These are phyloP conservation scores for Neocatenulostroma microsporum DNA, from an alignment of 2,329 filamentous ascomycete species.

Conservation along the genomic window DNA sequence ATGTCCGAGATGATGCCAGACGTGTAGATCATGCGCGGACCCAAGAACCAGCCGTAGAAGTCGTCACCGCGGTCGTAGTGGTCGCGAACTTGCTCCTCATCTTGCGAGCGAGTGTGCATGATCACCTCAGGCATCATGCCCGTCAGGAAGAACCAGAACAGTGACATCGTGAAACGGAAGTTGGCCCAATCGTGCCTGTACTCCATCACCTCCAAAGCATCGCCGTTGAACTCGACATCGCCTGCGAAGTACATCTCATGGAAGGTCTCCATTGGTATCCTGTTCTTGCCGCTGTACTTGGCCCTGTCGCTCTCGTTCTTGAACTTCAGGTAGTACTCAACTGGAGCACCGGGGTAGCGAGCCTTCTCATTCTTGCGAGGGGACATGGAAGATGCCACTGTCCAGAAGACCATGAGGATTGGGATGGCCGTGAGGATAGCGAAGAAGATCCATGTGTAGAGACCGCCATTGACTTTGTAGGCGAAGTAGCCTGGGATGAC, in stretches of 20 bases:
- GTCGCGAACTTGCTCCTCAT: slow-evolving; percentile 95
- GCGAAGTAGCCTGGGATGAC: slow-evolving; percentile 71
- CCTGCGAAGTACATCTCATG: slow-evolving; percentile 97
- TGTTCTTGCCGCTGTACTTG: slow-evolving; percentile 69
- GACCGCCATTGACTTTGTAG: slow-evolving; percentile 74
- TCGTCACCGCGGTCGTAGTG: slow-evolving; percentile 98
- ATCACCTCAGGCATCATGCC: slow-evolving; percentile 84
- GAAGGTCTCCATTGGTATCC: slow-evolving; percentile 88
- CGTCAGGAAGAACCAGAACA: slow-evolving; percentile 83
- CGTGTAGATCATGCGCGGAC: slow-evolving; percentile 98
- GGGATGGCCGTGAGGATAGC: slow-evolving; percentile 69
- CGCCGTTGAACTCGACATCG: slow-evolving; percentile 91
- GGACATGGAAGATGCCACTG: slow-evolving; percentile 67
- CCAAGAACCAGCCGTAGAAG: slow-evolving; percentile 98
- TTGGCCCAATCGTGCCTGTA: slow-evolving; percentile 96
- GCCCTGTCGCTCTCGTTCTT: slow-evolving; percentile 52
- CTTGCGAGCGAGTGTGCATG: slow-evolving; percentile 86
- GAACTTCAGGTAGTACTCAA: slow-evolving; percentile 87
- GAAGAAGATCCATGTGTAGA: slow-evolving; percentile 84
- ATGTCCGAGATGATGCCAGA: slow-evolving; percentile 87
- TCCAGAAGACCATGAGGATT: slow-evolving; percentile 76
- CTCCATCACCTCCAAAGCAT: slow-evolving; percentile 80
- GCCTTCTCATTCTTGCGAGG: slow-evolving; percentile 91
- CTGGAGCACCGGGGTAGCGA: slow-evolving; percentile 71
- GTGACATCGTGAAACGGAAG: slow-evolving; percentile 78